These are phyloP conservation scores for Colletotrichum tofieldiae DNA, from an alignment of 2,329 filamentous ascomycete genomes.

Conservation along the genomic window DNA sequence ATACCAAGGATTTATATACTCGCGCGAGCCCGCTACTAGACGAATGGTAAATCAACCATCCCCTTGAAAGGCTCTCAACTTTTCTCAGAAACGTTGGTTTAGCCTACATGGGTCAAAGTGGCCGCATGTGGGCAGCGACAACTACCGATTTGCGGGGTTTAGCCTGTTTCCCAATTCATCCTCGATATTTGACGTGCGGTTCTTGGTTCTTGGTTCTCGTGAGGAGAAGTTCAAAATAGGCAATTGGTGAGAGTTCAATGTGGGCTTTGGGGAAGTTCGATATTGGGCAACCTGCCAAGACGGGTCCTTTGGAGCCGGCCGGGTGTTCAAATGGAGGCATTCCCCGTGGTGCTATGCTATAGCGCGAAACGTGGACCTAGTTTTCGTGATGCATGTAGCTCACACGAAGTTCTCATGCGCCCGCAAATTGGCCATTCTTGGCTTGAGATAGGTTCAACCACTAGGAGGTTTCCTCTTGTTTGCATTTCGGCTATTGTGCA, in stretches of 20 bases:
- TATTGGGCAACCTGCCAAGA: not conserved
- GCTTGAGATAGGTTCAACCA: too few relatives aligned
- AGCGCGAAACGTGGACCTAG: not conserved
- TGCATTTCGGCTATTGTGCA: too few relatives aligned
- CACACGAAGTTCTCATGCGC: too few relatives aligned
- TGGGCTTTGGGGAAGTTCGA: not conserved
- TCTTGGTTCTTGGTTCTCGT: not conserved
- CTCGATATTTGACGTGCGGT: not conserved
- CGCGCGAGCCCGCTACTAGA: not conserved
- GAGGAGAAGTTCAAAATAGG: not conserved
- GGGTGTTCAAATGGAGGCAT: not conserved
- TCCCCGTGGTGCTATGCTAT: too few relatives aligned
- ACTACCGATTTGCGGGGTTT: conserved; percentile 9
- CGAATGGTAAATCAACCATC: not conserved
- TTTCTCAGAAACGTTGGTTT: not conserved
- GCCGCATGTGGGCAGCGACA: not conserved
- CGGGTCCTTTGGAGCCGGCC: not conserved
- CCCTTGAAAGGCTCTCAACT: not conserved
- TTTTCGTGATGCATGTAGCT: not conserved
- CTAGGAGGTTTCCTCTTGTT: too few relatives aligned
- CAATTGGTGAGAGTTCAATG: not conserved
- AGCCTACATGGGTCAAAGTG: not conserved
- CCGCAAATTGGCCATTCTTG: too few relatives aligned
- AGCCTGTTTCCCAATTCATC: conserved; percentile 1
- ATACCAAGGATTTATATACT: not conserved